Evolutionary conservation across 2,329 filamentous ascomycete species (phyloP).

Genomic region (Colletotrichum gigasporum): DNA sequence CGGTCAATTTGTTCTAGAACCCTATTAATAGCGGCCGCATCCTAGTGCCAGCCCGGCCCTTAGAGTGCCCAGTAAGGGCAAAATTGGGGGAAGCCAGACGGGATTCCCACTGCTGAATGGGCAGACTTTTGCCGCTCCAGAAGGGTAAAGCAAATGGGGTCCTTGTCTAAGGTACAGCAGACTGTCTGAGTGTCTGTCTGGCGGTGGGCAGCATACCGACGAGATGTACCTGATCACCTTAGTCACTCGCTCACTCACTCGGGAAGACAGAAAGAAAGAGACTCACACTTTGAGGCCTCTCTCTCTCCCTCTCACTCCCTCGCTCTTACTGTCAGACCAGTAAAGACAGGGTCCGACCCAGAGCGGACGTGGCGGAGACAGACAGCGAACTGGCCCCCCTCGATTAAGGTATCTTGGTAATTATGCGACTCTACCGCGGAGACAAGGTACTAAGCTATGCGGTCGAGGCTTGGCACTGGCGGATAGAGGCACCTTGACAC

Average conservation of each 20-base stretch:
- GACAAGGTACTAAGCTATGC: too few relatives aligned
- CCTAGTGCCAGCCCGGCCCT: neutral
- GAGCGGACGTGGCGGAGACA: constrained; percentile 8
- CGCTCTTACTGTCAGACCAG: neutral
- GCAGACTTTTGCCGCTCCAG: too few relatives aligned
- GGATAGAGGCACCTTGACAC: neutral
- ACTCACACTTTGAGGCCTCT: neutral
- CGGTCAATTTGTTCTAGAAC: constrained; percentile 28
- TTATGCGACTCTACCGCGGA: constrained; percentile 19
- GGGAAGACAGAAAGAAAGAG: neutral
- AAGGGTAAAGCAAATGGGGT: neutral
- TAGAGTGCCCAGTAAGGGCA: neutral
- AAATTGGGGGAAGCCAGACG: neutral
- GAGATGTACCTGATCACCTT: too few relatives aligned
- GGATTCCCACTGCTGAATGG: neutral
- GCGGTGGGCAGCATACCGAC: too few relatives aligned
- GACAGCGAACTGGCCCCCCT: constrained; percentile 7
- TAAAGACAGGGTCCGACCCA: neutral
- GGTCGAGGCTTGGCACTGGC: neutral
- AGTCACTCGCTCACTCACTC: too few relatives aligned
- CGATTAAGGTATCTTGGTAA: constrained; percentile 21
- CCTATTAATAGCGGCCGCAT: constrained; percentile 30
- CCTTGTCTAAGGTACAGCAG: too few relatives aligned
- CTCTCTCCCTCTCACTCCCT: neutral
- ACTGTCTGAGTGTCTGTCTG: too few relatives aligned